Evolutionary conservation across 2,329 filamentous ascomycete species (phyloP), one percentile per base, ranked within the genome.

Genomic region (Aureobasidium musti): DNA sequence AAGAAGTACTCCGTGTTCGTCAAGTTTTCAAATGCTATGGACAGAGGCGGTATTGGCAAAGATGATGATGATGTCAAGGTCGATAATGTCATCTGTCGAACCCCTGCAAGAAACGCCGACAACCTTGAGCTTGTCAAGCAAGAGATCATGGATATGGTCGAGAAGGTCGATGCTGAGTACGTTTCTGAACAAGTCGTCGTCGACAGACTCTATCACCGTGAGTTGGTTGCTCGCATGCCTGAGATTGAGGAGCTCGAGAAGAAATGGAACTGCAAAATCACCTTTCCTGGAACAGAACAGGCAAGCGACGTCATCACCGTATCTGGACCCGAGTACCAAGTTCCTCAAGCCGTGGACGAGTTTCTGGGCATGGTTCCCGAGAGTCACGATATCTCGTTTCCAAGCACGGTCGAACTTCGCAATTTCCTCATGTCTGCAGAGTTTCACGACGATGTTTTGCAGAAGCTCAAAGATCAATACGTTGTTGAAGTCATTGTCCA

Each of bases 1-100:
- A 98, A 99, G 83, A 98, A 98, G 80, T 96, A 99, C 79, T 98
- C 95, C 0, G 95, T 99, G 72, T 99, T 99, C 73, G 95, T 99
- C 81, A 99, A 99, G 77, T 99, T 99, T 75, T 97, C 92, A 70
- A 99, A 99, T 73, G 95, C 95, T 19, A 98, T 98, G 93, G 95
- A 99, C 76, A 89, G 95, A 75, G 95, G 92, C 69, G 90, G 93
- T 41, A 90, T 96, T 78, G 91, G 92, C 70, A 93, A 96, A 71
- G 93, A 98, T 75, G 95, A 99, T 74, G 95, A 99, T 75, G 95
- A 99, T 76, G 91, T 97, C 80, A 97, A 97, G 79, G 92, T 98
- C 53, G 95, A 99, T 81, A 98, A 99, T 76, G 95, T 99, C 72
- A 97, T 99, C 73, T 99, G 95, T 79, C 92, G 95, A 65, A 99